A percentile compares a stretch with the other conserved stretches of the same genome.
Evolutionary conservation across 2,329 filamentous ascomycete species (phyloP).

Genomic region (Phoma herbarum): DNA sequence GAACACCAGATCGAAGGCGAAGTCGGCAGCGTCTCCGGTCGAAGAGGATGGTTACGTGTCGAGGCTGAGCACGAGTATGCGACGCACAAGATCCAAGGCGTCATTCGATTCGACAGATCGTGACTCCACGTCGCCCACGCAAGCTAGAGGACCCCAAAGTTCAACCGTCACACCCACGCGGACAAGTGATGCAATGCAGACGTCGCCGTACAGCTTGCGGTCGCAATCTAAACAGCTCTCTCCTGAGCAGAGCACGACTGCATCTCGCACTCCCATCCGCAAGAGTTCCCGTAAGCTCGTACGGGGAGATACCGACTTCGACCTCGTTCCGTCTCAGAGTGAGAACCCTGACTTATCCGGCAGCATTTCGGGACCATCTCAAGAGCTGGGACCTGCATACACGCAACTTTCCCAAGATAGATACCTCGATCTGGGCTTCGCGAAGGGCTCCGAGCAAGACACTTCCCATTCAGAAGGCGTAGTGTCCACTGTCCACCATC

Average conservation of each 20-base stretch:
- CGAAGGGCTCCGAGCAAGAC: constrained; percentile 47
- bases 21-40: constrained; percentile 32
- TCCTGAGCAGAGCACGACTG: constrained; percentile 22
- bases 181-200: constrained; percentile 26
- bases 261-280: constrained; percentile 5
- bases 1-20: constrained; percentile 47
- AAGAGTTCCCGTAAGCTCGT: constrained; percentile 27
- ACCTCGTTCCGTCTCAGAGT: constrained; percentile 23
- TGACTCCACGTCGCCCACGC: constrained; percentile 31
- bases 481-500: constrained; percentile 36
- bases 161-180: constrained; percentile 30
- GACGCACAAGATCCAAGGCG: constrained; percentile 27
- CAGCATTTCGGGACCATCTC: constrained; percentile 33
- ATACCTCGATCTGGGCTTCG: constrained; percentile 34
- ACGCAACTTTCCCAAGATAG: constrained; percentile 34
- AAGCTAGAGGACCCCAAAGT: constrained; percentile 19
- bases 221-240: constrained; percentile 41
- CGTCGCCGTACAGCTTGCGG: constrained; percentile 41
- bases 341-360: constrained; percentile 7
- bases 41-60: constrained; percentile 26
- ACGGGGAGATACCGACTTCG: constrained; percentile 24
- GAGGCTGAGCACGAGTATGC: constrained; percentile 19
- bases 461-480: constrained; percentile 41
- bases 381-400: constrained; percentile 31
- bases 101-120: constrained; percentile 28